These are phyloP conservation scores for Neobulgaria alba DNA, from an alignment of 2,329 filamentous ascomycete species.

Conservation along the genomic window DNA sequence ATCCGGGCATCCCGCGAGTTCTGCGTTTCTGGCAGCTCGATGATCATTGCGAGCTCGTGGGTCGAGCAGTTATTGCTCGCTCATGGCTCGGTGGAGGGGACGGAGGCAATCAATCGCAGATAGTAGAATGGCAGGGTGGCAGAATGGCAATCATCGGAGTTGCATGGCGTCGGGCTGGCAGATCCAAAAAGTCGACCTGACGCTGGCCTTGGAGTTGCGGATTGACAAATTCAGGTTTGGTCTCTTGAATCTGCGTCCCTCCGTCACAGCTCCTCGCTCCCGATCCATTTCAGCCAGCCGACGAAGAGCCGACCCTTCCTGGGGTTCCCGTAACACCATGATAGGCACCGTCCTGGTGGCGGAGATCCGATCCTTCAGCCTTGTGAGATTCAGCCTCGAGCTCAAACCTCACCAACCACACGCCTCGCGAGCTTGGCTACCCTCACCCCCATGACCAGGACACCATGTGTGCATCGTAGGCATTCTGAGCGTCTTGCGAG, in stretches of 20 bases:
- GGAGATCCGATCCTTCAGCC: background rate
- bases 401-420: no score
- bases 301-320: background rate
- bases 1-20: constrained; percentile 74
- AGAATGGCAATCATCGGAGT: background rate
- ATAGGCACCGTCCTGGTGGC: background rate
- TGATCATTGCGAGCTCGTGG: constrained; percentile 15
- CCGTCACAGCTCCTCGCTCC: background rate
- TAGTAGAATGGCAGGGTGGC: background rate
- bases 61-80: constrained; percentile 12
- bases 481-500: no score
- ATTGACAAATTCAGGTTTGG: background rate
- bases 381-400: background rate
- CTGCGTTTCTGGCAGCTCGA: constrained; percentile 66
- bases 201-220: constrained; percentile 16
- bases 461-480: no score
- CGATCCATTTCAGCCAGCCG: background rate
- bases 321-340: background rate
- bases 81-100: constrained; percentile 14
- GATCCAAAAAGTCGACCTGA: background rate
- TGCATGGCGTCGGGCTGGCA: constrained; percentile 1
- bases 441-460: no score
- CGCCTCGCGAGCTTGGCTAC: no score
- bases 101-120: background rate
- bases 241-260: background rate